These are phyloP conservation scores for Babesia bigemina DNA, from an alignment of 169 alveolate species.

Conservation along the genomic window DNA sequence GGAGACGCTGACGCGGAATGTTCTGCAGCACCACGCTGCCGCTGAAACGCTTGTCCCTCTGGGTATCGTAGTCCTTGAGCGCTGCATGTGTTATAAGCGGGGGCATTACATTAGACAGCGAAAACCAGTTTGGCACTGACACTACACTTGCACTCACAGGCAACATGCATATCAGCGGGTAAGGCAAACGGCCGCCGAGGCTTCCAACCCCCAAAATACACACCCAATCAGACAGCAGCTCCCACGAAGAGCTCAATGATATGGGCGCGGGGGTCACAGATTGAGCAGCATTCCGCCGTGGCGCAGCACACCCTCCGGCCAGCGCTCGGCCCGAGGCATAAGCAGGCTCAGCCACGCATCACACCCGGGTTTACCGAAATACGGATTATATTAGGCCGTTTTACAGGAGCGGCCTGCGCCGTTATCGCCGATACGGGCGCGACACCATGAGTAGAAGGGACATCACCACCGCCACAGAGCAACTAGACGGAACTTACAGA, in stretches of 20 bases:
- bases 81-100: slow-evolving; percentile 27
- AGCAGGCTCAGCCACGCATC: too few relatives aligned
- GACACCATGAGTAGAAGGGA: neutral
- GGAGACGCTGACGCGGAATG: slow-evolving; percentile 94
- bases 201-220: neutral
- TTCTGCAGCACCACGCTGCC: slow-evolving; percentile 98
- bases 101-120: neutral
- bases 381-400: too few relatives aligned
- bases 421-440: neutral
- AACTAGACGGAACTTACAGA: slow-evolving; percentile 76
- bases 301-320: too few relatives aligned
- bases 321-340: too few relatives aligned
- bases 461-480: neutral
- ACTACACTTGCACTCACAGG: neutral
- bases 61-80: slow-evolving; percentile 99
- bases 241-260: too few relatives aligned
- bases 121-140: neutral
- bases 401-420: neutral
- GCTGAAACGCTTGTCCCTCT: slow-evolving; percentile 99
- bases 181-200: neutral
- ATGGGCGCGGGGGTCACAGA: too few relatives aligned
- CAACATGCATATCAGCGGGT: neutral
- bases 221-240: too few relatives aligned
- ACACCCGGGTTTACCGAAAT: too few relatives aligned
- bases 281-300: too few relatives aligned